Conservation (phyloP, 306 rosid genomes). For the Castanea mollissima region DNA sequence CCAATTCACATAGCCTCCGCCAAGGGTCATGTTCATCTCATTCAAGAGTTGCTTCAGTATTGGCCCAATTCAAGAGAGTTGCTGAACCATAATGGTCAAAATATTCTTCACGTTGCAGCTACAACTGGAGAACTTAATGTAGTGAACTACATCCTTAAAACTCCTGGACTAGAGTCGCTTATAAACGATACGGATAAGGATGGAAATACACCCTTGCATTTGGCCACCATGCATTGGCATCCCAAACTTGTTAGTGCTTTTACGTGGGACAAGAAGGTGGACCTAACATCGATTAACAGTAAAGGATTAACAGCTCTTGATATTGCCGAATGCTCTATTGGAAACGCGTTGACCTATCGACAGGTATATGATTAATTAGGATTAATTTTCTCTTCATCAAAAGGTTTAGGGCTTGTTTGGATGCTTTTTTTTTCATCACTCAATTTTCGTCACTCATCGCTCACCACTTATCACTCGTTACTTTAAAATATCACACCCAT, state of each 20-base stretch:
- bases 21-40: no score
- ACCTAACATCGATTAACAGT: not conserved
- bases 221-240: slow-evolving; percentile 8
- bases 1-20: not conserved
- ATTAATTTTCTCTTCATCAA: no score
- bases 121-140: slow-evolving; percentile 5
- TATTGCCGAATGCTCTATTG: no score
- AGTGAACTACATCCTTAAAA: slow-evolving; percentile 10
- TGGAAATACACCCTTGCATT: slow-evolving; percentile 37
- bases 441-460: no score
- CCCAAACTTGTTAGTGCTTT: slow-evolving; percentile 8
- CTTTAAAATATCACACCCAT: no score
- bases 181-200: slow-evolving; percentile 14
- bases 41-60: slow-evolving; percentile 8
- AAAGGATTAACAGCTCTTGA: not conserved
- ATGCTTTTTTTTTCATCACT: no score
- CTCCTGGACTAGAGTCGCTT: not conserved
- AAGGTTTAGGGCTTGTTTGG: no score
- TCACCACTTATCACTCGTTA: no score
- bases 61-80: not conserved
- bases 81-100: no score
- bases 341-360: no score
- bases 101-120: not conserved
- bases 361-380: no score
- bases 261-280: not conserved